Base-by-base conservation (phyloP, 345 rosid genomes). In the Erodium maritimum region DNA sequence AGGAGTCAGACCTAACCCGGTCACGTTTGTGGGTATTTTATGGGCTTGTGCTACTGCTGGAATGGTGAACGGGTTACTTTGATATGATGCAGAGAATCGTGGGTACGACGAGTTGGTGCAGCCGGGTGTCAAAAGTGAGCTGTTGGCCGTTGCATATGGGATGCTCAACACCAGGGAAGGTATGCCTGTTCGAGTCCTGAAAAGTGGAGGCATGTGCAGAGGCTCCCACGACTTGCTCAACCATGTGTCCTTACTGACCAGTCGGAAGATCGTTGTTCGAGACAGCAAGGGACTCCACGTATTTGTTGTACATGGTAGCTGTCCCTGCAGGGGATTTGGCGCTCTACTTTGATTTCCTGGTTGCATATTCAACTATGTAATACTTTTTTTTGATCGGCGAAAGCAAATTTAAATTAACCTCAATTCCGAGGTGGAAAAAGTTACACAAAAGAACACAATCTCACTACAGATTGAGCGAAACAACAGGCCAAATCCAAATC, bases 21-120 rank as follows among this genome's bases (percentile, higher is more conserved):
- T 84, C 3, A 84, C 87, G 3, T 81, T 84, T 59, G 80, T 79
- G 18, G 84, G 90, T 51, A 71, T 75, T 66, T 69, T 84, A 55
- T 76, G 80, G 1, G 87, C 87, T 34, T 83, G 86, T 67, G 54
- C 82, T 61, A 75, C 55, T 66, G 72, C 75, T 45, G 74, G 78
- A 61, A 78, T 80, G 82, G 71, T 80, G 17, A 58, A 74, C 21
- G 80, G 80, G 50, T 17, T 80, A 80, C 61, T 74, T 80, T 2
- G 64, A 76, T 58, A 72, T 69, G 68, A 78, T 83, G 88, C 78
- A 70, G 50, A 78, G 67, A 22, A 78, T 58, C 60, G 1, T 61
- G 59, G 66, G 73, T 79, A 55, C 68, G 61, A 67, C n/a, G 63
- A 58, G 57, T 12, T 73, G 54, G 69, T 79, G 79, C n/a, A 71